Evolutionary conservation across 1,284 basidiomycete genomes (phyloP).

Genomic region (Trichosporon sp.): DNA sequence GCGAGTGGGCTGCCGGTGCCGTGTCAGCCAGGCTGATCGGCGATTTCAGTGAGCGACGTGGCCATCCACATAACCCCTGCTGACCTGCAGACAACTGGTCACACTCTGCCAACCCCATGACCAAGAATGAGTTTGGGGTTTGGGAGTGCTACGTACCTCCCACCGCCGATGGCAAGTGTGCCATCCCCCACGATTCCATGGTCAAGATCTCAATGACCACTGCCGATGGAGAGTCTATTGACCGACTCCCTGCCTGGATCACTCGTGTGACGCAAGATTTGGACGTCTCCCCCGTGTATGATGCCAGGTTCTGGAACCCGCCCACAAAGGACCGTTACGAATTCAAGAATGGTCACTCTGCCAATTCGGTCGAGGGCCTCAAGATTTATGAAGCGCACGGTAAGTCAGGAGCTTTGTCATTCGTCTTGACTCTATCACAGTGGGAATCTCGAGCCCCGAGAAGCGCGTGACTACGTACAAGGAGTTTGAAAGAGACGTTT

Average conservation of each 20-base stretch:
- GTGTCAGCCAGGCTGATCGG: constrained; percentile 81
- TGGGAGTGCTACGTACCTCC: constrained; percentile 87
- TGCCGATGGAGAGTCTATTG: constrained; percentile 75
- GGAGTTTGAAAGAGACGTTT: constrained; percentile 83
- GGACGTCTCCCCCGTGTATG: constrained; percentile 84
- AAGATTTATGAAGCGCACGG: constrained; percentile 94
- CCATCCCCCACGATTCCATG: constrained; percentile 92
- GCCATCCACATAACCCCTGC: constrained; percentile 10
- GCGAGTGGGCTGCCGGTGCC: constrained; percentile 96
- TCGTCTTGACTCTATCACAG: constrained; percentile 50
- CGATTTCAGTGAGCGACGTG: constrained; percentile 80
- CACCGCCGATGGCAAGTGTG: constrained; percentile 67
- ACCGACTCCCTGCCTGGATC: constrained; percentile 92
- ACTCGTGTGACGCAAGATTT: constrained; percentile 93
- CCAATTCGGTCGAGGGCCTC: constrained; percentile 60
- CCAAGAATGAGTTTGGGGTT: constrained; percentile 83
- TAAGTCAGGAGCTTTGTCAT: background rate
- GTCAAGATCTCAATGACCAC: constrained; percentile 90
- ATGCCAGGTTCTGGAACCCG: constrained; percentile 98
- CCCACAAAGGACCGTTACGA: constrained; percentile 69
- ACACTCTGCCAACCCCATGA: constrained; percentile 80
- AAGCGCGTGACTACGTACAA: constrained; percentile 88
- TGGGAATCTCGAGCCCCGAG: constrained; percentile 92
- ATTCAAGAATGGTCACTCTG: constrained; percentile 70
- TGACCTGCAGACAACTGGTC: constrained; percentile 77